Percentiles rank a stretch among this genome's conserved stretches.
These are phyloP conservation scores for Eutrema salsugineum DNA, from an alignment of 441 rosid species.

Conservation along the genomic window DNA sequence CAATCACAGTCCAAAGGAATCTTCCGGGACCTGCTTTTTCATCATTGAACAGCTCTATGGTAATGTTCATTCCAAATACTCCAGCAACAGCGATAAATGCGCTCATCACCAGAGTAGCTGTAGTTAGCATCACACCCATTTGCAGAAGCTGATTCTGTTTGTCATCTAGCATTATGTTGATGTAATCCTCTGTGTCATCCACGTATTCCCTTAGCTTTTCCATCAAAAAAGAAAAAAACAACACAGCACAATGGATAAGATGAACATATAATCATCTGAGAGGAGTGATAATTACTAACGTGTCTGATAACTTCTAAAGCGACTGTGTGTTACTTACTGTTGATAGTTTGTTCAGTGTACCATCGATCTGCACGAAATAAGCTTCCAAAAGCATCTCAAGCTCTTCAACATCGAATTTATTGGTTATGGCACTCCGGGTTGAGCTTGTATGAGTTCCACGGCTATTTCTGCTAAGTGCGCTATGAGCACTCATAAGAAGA, in stretches of 20 bases:
- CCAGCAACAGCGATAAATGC: slow-evolving; percentile 61
- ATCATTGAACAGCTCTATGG: slow-evolving; percentile 43
- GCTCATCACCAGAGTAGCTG: slow-evolving; percentile 69
- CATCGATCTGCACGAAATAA: slow-evolving; percentile 84
- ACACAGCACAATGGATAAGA: background rate
- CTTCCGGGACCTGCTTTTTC: slow-evolving; percentile 26
- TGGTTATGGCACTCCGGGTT: slow-evolving; percentile 53
- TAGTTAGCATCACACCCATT: slow-evolving; percentile 80
- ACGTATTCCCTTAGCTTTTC: slow-evolving; percentile 79
- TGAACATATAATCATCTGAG: background rate
- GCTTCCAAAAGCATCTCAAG: slow-evolving; percentile 96
- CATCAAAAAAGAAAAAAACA: slow-evolving; percentile 18
- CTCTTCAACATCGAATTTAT: slow-evolving; percentile 69
- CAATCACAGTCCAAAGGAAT: slow-evolving; percentile 70
- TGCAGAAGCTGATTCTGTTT: slow-evolving; percentile 85
- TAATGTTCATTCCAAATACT: slow-evolving; percentile 71
- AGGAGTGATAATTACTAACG: background rate
- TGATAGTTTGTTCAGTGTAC: slow-evolving; percentile 74
- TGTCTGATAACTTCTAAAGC: background rate
- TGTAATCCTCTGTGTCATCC: slow-evolving; percentile 88
- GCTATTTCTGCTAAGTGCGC: slow-evolving; percentile 46
- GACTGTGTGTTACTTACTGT: slow-evolving; percentile 45
- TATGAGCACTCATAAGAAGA: slow-evolving; percentile 42
- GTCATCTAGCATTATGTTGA: slow-evolving; percentile 89
- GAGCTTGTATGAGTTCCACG: slow-evolving; percentile 60